These are phyloP conservation scores for Aeminium ludgeri DNA, from an alignment of 495 filamentous ascomycete species.

Conservation along the genomic window DNA sequence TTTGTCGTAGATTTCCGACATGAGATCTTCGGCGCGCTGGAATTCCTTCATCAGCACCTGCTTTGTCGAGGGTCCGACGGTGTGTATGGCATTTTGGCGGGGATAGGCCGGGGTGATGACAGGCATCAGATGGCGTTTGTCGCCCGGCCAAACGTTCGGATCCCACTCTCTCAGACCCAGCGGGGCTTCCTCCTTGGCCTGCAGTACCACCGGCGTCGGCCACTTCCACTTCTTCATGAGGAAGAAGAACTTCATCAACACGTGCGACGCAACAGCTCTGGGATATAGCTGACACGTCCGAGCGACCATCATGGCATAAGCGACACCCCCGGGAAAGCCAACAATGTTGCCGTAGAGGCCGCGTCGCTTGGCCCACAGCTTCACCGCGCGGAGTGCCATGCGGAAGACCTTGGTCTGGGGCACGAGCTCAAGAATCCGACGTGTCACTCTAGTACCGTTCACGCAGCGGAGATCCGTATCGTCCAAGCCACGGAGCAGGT, in stretches of 20 bases:
- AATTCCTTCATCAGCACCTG: conserved; percentile 68
- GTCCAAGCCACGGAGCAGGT: conserved; percentile 67
- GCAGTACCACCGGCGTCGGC: conserved; percentile 80
- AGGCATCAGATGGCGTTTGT: conserved; percentile 81
- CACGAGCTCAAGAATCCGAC: conserved; percentile 75
- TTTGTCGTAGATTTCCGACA: conserved; percentile 62
- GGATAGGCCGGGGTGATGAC: conserved; percentile 92
- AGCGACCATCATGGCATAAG: conserved; percentile 94
- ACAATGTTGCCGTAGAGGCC: conserved; percentile 92
- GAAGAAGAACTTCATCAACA: conserved; percentile 83
- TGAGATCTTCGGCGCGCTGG: conserved; percentile 55
- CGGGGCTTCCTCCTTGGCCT: conserved; percentile 69
- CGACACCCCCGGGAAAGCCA: conserved; percentile 89
- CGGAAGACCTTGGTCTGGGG: conserved; percentile 80
- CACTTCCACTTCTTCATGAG: conserved; percentile 85
- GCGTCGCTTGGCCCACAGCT: conserved; percentile 86
- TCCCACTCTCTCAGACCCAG: conserved; percentile 83
- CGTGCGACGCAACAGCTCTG: conserved; percentile 65
- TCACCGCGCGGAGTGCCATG: conserved; percentile 74
- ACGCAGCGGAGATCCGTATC: conserved; percentile 73
- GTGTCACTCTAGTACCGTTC: conserved; percentile 84
- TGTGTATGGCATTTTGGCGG: conserved; percentile 92
- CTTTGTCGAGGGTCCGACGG: conserved; percentile 74
- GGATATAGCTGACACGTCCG: conserved; percentile 96
- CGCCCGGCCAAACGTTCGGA: conserved; percentile 69